Evolutionary conservation across 768 basidiomycete genomes (phyloP), one percentile per base, ranked within the genome.

Genomic region (Lyophyllum decastes): DNA sequence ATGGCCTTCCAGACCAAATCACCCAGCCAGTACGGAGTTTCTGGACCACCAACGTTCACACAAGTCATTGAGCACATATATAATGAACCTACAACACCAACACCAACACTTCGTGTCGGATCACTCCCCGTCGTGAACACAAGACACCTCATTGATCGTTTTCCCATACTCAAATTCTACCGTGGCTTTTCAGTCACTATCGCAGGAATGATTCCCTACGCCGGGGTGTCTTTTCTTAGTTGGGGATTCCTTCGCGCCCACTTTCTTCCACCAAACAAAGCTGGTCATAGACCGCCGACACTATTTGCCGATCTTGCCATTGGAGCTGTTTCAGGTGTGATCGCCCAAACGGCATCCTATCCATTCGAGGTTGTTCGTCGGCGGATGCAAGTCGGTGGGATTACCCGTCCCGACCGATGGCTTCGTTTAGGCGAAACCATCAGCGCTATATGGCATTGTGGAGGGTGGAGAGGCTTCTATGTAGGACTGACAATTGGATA

Each of bases 111-210:
- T 59, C 69, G 58, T 58, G 68, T 61, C 50, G 70, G 14, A 49
- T 59, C 70, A 41, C 66, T 35, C 63, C 51, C 59, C 61, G 30
- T 48, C 55, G 52, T 16, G 61, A 54, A 48, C 50, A 45, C 69
- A 49, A 64, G 61, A 63, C 65, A 70, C 33, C 69, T 73, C 54
- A 81, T 95, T 64, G 74, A 82, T 44, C 82, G 82, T 12, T 84
- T 90, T 65, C 90, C 91, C 16, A 69, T 93, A 52, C 81, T 95
- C 54, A 92, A 95, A 66, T 94, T 98, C 74, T 99, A 98, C 70
- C 91, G 97, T 21, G 96, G 97, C n/a, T 98, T 98, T 74, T 87
- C 88, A 7, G 94, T 97, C 26, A 95, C 95, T 21, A 73, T 98
- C 38, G 72, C 85, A 12, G 96, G 97, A 45, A 98, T 98, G 82